Conservation (phyloP, 768 basidiomycete genomes). For the Dentipellis fragilis region DNA sequence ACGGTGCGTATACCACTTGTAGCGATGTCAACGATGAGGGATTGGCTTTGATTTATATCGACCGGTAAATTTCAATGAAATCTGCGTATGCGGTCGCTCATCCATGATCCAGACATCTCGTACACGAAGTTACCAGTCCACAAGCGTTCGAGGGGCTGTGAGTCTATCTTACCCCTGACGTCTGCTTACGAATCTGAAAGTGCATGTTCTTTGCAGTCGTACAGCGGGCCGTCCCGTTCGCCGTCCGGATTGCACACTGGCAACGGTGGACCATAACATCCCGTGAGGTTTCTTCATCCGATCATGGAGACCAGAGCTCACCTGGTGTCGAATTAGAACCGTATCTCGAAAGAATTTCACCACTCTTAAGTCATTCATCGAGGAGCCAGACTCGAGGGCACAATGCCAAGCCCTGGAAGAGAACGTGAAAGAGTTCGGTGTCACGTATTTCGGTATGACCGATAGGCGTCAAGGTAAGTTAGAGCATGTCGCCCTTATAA, state of each 20-base stretch:
- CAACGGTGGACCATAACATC: constrained; percentile 51
- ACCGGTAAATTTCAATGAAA: constrained; percentile 22
- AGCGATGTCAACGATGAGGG: constrained; percentile 71
- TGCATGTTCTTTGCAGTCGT: constrained; percentile 19
- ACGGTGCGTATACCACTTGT: constrained; percentile 5
- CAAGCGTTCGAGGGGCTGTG: constrained; percentile 53
- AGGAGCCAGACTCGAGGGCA: constrained; percentile 46
- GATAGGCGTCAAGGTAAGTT: constrained; percentile 47
- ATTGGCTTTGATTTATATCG: constrained; percentile 69
- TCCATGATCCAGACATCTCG: constrained; percentile 32
- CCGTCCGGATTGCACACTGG: constrained; percentile 54
- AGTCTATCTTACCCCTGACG: constrained; percentile 8
- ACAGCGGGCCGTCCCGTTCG: constrained; percentile 47
- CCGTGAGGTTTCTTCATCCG: constrained; percentile 23
- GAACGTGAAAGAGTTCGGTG: constrained; percentile 55
- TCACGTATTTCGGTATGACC: constrained; percentile 61
- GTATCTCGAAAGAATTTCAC: constrained; percentile 41
- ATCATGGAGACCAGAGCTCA: background rate
- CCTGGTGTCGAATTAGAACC: constrained; percentile 24
- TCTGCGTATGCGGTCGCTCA: constrained; percentile 4
- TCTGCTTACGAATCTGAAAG: background rate
- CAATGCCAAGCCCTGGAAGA: constrained; percentile 52
- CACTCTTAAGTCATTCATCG: constrained; percentile 38
- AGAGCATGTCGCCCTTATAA: background rate
- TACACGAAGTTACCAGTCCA: constrained; percentile 56